phyloP scores from a whole-genome alignment of 371 early-diverging fungal genomes.

The Mucor mucedo region DNA sequence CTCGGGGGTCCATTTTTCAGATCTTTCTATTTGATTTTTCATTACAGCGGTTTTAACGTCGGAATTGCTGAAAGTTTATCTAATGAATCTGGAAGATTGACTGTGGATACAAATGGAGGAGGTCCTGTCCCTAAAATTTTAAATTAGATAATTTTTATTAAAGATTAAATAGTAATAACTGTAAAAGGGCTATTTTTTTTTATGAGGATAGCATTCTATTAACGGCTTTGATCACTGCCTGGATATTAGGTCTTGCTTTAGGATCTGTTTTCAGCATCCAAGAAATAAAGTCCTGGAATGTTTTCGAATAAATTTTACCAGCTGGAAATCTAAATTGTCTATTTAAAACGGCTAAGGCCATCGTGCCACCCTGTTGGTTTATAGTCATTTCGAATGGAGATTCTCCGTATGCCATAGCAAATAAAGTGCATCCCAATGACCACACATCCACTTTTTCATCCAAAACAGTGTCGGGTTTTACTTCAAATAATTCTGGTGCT shows the following conservation, averaged over 20 bases:
- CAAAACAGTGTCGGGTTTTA: constrained; percentile 62
- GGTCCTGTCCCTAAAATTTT: too few species aligned
- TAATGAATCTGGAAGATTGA: not conserved
- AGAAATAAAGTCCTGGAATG: constrained; percentile 65
- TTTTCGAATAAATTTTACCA: constrained; percentile 55
- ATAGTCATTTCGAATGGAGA: constrained; percentile 78
- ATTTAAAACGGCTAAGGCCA: constrained; percentile 74
- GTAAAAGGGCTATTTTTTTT: not conserved
- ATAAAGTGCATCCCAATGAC: constrained; percentile 80
- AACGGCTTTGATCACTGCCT: constrained; percentile 13
- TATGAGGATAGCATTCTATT: not conserved
- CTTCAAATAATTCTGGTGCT: constrained; percentile 85
- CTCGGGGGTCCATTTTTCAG: constrained; percentile 45
- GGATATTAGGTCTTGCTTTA: constrained; percentile 67
- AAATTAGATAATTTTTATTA: too few species aligned
- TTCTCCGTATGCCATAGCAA: constrained; percentile 74
- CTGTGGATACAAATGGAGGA: not conserved
- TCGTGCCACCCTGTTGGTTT: constrained; percentile 74
- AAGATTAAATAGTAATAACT: too few species aligned
- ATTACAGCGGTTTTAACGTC: constrained; percentile 7
- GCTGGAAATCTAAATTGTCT: constrained; percentile 65
- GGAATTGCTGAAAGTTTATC: constrained; percentile 29
- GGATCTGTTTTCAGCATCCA: constrained; percentile 73
- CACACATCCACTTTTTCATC: constrained; percentile 82
- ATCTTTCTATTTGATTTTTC: constrained; percentile 36